A percentile compares a stretch with the other conserved stretches of the same genome.
Conservation (phyloP, 2,329 filamentous ascomycete genomes). For the Chaetothyriales sp. region DNA sequence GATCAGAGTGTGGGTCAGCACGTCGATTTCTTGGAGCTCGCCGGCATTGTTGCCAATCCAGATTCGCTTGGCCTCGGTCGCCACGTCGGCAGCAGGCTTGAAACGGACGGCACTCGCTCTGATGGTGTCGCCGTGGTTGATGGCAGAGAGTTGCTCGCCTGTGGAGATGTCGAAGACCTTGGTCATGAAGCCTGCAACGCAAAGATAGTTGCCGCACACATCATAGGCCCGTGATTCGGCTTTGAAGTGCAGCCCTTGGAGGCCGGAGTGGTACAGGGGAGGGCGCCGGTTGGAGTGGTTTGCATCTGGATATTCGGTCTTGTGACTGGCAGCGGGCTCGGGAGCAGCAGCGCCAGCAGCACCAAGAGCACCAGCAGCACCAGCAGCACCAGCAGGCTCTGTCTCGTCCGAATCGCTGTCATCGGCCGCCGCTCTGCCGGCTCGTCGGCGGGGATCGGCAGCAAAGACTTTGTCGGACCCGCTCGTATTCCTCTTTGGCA, state of each 20-base stretch:
- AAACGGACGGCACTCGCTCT: conserved; percentile 73
- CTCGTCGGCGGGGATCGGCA: conserved; percentile 1
- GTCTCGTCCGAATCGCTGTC: conserved; percentile 38
- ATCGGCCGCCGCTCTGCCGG: conserved; percentile 8
- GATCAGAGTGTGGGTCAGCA: conserved; percentile 57
- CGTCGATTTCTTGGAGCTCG: conserved; percentile 79
- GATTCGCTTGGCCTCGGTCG: conserved; percentile 65
- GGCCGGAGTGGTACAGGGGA: conserved; percentile 58
- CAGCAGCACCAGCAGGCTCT: no score
- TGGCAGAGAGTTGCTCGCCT: conserved; percentile 65
- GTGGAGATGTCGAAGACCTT: conserved; percentile 76
- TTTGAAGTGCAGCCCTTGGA: conserved; percentile 65
- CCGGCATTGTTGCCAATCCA: conserved; percentile 87
- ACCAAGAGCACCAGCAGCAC: no score
- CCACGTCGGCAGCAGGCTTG: conserved; percentile 63
- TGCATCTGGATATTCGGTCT: conserved; percentile 65
- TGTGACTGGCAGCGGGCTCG: conserved; percentile 30
- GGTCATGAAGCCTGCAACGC: conserved; percentile 74
- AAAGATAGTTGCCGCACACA: conserved; percentile 75
- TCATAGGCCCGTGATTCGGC: conserved; percentile 81
- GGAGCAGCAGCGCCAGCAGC: conserved; percentile 28
- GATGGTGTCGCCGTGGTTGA: conserved; percentile 71
- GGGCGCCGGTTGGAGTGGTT: conserved; percentile 73
- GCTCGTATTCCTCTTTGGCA: conserved; percentile 21
- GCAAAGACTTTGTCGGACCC: conserved; percentile 5